Evolutionary conservation across 23 red algal genomes (phyloP).

Genomic region (Gracilaria vermiculophylla): DNA sequence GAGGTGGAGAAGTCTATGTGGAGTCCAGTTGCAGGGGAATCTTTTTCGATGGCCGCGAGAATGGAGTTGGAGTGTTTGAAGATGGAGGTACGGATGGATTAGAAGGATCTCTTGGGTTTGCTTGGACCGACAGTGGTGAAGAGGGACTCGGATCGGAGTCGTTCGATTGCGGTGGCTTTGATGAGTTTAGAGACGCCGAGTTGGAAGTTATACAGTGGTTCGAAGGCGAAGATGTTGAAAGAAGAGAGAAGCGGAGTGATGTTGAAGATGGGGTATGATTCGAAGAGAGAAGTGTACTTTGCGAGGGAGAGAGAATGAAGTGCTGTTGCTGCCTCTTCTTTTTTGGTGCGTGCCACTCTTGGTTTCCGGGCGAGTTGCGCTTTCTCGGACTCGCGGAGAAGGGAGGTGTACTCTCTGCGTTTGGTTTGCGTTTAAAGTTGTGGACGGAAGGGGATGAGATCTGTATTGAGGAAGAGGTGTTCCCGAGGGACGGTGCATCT

Average conservation of each 20-base stretch:
- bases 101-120: not conserved
- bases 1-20: constrained; percentile 27
- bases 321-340: not conserved
- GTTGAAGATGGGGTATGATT: not conserved
- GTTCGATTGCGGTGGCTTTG: not conserved
- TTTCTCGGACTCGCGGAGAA: not conserved
- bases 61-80: not conserved
- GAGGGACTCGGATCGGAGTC: not conserved
- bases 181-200: constrained; percentile 9
- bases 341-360: not conserved
- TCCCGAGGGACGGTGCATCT: not conserved
- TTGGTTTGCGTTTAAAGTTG: too few species aligned
- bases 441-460: not conserved
- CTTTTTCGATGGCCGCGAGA: not conserved
- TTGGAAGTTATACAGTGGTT: constrained; percentile 16
- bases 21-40: not conserved
- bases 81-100: not conserved
- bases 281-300: not conserved
- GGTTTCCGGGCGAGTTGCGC: not conserved
- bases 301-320: not conserved
- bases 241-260: not conserved
- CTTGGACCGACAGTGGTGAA: not conserved
- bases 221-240: constrained; percentile 12
- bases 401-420: not conserved
- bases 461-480: not conserved